Base-by-base conservation (phyloP, 1,139 yeast genomes). In the Blastobotrys malaysiensis region DNA sequence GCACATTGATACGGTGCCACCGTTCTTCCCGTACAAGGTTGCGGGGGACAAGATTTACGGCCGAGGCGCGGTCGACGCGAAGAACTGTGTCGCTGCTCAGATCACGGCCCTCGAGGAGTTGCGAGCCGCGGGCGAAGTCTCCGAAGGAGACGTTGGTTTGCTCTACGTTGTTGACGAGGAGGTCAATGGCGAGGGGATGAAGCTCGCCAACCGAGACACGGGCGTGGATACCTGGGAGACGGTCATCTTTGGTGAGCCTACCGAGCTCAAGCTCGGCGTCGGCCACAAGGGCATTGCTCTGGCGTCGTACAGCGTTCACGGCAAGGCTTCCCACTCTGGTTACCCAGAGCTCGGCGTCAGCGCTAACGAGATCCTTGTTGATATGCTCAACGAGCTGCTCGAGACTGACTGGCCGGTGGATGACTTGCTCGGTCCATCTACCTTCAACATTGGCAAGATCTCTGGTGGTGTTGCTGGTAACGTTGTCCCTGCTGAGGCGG, bases 1-100 rank as follows among this genome's bases (percentile, higher is more conserved):
- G 11, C 90, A 84, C 62, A 79, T 83, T 45, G 90, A 84, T 62
- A 84, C 89, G 0, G 90, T 84, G 5, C 89, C 89, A 13, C 89
- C 89, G 0, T 83, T 65, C 61, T 68, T 83, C 52, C 79, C 80
- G 0, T 84, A 83, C 67, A 64, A 65, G 4, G 66, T 76, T 13
- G 75, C 77, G n/a, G 83, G 80, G 4, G 72, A 75, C 47, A 68
- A 68, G 49, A 81, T 84, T 20, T 78, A 74, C 61, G 90, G 90
- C 9, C 74, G 90, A 55, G 91, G 91, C 1, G 67, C 85, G 3
- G 75, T 79, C 54, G 90, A 84, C 63, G 90, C 88, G 39, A 84
- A 84, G 63, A 87, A 77, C 1, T 81, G 86, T 11, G 83, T 85
- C 16, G 86, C 88, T 0, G 68, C 86, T 0, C 88, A 83, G 63